Conservation (phyloP, 1,284 basidiomycete genomes). For the Stygiomarasmius scandens region DNA sequence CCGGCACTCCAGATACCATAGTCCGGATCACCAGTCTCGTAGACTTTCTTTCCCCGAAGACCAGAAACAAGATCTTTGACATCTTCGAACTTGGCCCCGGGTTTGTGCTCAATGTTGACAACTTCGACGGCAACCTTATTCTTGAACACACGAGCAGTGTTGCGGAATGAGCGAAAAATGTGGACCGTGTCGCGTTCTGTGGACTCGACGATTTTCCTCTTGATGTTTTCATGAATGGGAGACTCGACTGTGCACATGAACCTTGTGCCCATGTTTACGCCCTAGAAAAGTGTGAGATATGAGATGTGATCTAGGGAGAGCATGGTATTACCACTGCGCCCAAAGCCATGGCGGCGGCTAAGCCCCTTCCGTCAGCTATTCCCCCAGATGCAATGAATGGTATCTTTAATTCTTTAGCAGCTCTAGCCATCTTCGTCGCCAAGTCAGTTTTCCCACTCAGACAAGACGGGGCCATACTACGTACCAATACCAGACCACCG, state of each 20-base stretch:
- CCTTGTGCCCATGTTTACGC: conserved; percentile 89
- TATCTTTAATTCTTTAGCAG: conserved; percentile 81
- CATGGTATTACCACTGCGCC: conserved; percentile 71
- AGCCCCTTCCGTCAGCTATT: conserved; percentile 79
- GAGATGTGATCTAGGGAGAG: conserved; percentile 5
- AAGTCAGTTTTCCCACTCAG: not conserved
- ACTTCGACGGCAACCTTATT: conserved; percentile 84
- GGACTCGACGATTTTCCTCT: conserved; percentile 84
- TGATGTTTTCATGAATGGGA: conserved; percentile 90
- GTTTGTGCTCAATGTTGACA: conserved; percentile 76
- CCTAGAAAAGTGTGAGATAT: conserved; percentile 40
- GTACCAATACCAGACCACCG: conserved; percentile 84
- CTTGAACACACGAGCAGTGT: conserved; percentile 90
- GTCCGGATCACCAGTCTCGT: conserved; percentile 84
- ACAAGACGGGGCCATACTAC: conserved; percentile 19
- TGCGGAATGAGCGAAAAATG: conserved; percentile 87
- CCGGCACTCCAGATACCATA: conserved; percentile 89
- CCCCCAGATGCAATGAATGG: conserved; percentile 93
- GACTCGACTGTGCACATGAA: conserved; percentile 87
- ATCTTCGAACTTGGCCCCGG: conserved; percentile 90
- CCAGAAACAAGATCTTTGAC: conserved; percentile 84
- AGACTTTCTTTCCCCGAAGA: conserved; percentile 75
- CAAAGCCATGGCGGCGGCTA: conserved; percentile 81
- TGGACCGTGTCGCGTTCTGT: conserved; percentile 85
- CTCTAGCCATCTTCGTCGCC: conserved; percentile 72